Evolutionary conservation across 2,329 filamentous ascomycete species (phyloP).

Genomic region (Acrocalymma vagum): DNA sequence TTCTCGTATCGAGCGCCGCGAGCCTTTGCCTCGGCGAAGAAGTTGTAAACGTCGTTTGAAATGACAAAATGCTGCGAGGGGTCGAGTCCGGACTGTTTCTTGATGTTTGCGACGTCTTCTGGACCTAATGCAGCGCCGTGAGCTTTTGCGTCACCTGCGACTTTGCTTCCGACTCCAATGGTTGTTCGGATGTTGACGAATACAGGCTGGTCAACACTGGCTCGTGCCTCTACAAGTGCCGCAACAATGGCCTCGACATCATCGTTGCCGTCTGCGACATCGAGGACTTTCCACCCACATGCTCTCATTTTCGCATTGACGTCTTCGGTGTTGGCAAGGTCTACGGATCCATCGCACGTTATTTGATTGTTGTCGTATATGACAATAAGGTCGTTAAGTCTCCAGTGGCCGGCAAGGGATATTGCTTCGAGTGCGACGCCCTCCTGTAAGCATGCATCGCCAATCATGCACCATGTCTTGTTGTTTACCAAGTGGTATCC

Average conservation of each 20-base stretch:
- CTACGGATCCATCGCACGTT: constrained; percentile 64
- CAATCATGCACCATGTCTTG: constrained; percentile 65
- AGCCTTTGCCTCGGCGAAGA: constrained; percentile 58
- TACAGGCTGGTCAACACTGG: constrained; percentile 57
- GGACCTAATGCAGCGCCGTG: constrained; percentile 66
- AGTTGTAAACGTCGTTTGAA: constrained; percentile 55
- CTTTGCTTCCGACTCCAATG: constrained; percentile 60
- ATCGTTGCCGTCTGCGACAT: constrained; percentile 61
- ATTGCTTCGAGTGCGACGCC: constrained; percentile 66
- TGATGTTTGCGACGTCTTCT: constrained; percentile 62
- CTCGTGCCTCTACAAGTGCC: constrained; percentile 55
- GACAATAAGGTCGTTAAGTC: constrained; percentile 63
- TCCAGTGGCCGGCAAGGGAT: constrained; percentile 62
- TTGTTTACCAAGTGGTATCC: constrained; percentile 59
- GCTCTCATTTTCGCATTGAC: constrained; percentile 67
- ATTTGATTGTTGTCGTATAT: constrained; percentile 69
- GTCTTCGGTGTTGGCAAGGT: constrained; percentile 61
- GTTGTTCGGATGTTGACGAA: constrained; percentile 67
- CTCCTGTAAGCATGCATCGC: constrained; percentile 67
- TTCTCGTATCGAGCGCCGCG: constrained; percentile 56
- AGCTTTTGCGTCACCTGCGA: constrained; percentile 57
- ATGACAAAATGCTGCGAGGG: constrained; percentile 57
- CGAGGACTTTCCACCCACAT: constrained; percentile 64
- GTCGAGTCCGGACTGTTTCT: constrained; percentile 58
- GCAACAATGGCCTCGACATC: constrained; percentile 58